Evolutionary conservation across 345 rosid species (phyloP).

Genomic region (Populus davidiana): DNA sequence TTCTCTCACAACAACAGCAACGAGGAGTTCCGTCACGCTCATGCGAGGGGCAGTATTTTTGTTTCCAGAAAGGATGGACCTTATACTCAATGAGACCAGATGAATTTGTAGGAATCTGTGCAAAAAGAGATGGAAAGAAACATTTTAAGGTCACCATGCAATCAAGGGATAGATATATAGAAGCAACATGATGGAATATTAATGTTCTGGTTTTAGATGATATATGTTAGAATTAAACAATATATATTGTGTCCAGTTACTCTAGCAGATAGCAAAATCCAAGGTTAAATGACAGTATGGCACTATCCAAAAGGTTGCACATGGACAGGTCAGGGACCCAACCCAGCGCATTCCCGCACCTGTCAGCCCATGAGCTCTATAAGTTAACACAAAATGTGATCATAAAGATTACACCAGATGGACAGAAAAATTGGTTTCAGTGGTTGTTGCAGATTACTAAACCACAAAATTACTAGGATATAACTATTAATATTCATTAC

Average conservation of each 20-base stretch:
- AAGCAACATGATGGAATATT: not conserved
- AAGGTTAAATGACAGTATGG: not conserved
- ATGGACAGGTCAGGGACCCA: no score
- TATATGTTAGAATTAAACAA: not conserved
- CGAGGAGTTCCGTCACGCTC: constrained; percentile 77
- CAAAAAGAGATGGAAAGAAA: not conserved
- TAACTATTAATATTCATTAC: no score
- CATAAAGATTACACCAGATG: no score
- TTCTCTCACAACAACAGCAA: constrained; percentile 77
- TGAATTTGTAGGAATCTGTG: constrained; percentile 69
- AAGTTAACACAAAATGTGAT: no score
- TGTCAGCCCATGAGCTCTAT: no score
- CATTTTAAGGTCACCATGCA: not conserved
- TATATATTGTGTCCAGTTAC: not conserved
- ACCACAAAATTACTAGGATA: no score
- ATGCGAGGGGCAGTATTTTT: constrained; percentile 91
- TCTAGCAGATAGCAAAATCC: not conserved
- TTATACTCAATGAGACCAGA: constrained; percentile 68
- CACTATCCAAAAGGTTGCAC: no score
- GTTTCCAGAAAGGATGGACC: constrained; percentile 81
- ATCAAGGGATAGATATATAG: not conserved
- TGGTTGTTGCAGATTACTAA: no score
- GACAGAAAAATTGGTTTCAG: no score
- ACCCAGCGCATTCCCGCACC: no score
- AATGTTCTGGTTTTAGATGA: not conserved